Percentiles rank a stretch among this genome's conserved stretches.
Conservation (phyloP, 2,329 filamentous ascomycete species). For the Ilyonectria mors-panacis region DNA sequence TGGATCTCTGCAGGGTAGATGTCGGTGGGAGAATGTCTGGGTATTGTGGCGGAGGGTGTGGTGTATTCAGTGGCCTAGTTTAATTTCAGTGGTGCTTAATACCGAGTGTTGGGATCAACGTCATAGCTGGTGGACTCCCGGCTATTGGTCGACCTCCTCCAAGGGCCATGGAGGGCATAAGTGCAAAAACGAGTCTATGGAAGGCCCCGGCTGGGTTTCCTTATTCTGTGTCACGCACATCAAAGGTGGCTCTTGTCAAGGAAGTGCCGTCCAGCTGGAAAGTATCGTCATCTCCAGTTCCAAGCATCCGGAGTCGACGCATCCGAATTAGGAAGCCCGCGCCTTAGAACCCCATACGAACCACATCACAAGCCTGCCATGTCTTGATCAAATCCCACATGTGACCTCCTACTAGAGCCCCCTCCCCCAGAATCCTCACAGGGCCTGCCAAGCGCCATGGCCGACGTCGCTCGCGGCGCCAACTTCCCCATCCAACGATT, state of each 20-base stretch:
- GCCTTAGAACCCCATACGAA: background rate
- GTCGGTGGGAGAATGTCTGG: background rate
- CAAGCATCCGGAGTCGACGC: background rate
- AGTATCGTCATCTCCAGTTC: slow-evolving; percentile 1
- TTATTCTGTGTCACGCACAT: background rate
- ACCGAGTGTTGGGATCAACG: background rate
- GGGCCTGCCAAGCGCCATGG: background rate
- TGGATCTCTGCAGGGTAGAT: background rate
- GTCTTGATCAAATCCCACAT: slow-evolving; percentile 7
- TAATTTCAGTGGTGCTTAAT: background rate
- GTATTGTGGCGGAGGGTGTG: no score
- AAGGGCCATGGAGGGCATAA: no score
- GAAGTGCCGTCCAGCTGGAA: background rate
- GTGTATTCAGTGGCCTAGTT: background rate
- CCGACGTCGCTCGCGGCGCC: background rate
- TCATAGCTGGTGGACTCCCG: background rate
- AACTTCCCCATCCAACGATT: background rate
- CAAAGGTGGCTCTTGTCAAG: background rate
- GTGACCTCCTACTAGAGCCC: background rate
- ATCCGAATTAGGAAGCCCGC: background rate
- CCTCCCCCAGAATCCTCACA: background rate
- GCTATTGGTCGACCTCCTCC: no score
- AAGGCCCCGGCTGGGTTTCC: no score
- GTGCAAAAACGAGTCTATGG: no score
- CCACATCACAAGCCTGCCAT: background rate